Conservation (phyloP, 371 early-diverging fungal genomes). For the Circinella umbellata region DNA sequence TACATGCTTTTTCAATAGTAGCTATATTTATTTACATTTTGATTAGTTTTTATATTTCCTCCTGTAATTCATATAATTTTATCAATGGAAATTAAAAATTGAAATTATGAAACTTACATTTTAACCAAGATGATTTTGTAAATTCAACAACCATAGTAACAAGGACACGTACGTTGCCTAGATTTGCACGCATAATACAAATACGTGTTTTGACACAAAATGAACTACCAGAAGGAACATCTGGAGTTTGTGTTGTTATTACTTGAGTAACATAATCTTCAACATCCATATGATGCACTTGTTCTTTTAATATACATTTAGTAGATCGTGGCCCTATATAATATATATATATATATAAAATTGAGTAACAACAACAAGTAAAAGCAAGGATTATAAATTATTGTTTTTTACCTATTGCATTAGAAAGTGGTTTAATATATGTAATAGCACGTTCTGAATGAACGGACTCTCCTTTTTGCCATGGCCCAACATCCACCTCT, state of each 20-base stretch:
- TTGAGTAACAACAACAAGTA: too few species aligned
- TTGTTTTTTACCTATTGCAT: constrained; percentile 40
- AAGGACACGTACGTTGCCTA: constrained; percentile 59
- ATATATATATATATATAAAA: not conserved
- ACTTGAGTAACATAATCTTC: constrained; percentile 58
- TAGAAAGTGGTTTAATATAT: constrained; percentile 42
- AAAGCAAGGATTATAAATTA: not conserved
- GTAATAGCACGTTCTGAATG: constrained; percentile 28
- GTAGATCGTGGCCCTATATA: constrained; percentile 72
- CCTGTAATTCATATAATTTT: not conserved
- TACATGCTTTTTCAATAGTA: constrained; percentile 66
- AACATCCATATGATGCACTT: constrained; percentile 60
- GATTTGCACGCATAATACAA: constrained; percentile 80
- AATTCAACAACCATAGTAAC: constrained; percentile 76
- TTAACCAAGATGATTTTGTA: constrained; percentile 74
- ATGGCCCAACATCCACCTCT: constrained; percentile 41
- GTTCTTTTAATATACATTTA: constrained; percentile 65
- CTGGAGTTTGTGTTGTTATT: constrained; percentile 75
- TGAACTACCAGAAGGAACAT: constrained; percentile 83
- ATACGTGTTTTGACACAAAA: constrained; percentile 76
- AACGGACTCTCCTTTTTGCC: constrained; percentile 29
- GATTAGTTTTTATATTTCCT: not conserved
- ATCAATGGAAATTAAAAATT: too few species aligned
- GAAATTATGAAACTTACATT: constrained; percentile 46
- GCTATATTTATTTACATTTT: constrained; percentile 19